Evolutionary conservation across 192 early-diverging fungal genomes (phyloP).

Genomic region (Coemansia sp.): DNA sequence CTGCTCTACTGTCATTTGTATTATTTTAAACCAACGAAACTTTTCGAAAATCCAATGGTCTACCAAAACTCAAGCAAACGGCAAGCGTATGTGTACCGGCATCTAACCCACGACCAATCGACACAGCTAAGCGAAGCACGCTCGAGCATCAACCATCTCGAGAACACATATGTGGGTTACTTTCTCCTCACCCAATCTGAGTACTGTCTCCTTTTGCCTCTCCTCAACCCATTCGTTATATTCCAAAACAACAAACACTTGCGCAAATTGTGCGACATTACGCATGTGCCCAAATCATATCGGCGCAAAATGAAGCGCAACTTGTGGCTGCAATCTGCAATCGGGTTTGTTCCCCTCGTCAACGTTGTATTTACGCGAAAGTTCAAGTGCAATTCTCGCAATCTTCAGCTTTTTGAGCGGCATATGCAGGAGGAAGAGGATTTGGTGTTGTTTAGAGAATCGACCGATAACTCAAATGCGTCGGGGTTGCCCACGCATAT

Average conservation of each 20-base stretch:
- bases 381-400: slow-evolving; percentile 50
- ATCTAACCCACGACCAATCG: slow-evolving; percentile 23
- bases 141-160: slow-evolving; percentile 15
- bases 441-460: slow-evolving; percentile 8
- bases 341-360: slow-evolving; percentile 37
- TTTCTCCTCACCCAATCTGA: slow-evolving; percentile 33
- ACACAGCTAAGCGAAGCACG: slow-evolving; percentile 20
- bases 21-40: not conserved
- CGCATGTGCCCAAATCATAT: slow-evolving; percentile 6
- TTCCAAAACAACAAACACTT: slow-evolving; percentile 27
- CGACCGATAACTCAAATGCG: not conserved
- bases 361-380: slow-evolving; percentile 39
- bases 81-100: slow-evolving; percentile 18
- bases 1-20: not conserved
- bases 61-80: not conserved
- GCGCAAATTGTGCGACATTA: slow-evolving; percentile 15
- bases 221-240: slow-evolving; percentile 45
- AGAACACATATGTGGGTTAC: slow-evolving; percentile 24
- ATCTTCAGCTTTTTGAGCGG: slow-evolving; percentile 28
- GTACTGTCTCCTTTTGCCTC: slow-evolving; percentile 37
- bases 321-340: slow-evolving; percentile 19
- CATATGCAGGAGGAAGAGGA: slow-evolving; percentile 31
- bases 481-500: slow-evolving; percentile 22
- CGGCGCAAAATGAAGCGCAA: slow-evolving; percentile 26
- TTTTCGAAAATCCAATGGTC: slow-evolving; percentile 6